phyloP scores from a whole-genome alignment of 441 rosid species.

The Hura crepitans region DNA sequence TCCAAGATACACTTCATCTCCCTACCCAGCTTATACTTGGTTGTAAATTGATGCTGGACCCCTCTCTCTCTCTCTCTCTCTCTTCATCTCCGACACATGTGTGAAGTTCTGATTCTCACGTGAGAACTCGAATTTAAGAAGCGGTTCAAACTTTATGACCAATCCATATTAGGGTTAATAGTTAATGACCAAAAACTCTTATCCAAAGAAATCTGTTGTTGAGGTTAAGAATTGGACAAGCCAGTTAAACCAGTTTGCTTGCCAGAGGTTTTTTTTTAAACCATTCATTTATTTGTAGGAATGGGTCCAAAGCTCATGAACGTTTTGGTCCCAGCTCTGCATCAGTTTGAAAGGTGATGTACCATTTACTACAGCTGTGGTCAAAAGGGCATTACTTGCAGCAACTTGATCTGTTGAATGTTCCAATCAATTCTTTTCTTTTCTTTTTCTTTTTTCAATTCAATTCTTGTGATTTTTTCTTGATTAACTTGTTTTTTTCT shows the following conservation, averaged over 20 bases:
- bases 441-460: no score
- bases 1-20: conserved; percentile 32
- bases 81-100: no score
- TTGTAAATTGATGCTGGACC: conserved; percentile 24
- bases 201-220: no score
- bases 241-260: conserved; percentile 12
- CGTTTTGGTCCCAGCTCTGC: conserved; percentile 13
- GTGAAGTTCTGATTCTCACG: no score
- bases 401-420: background rate
- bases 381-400: background rate
- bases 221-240: background rate
- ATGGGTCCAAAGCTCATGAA: conserved; percentile 12
- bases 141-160: conserved; percentile 27
- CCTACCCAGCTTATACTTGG: conserved; percentile 21
- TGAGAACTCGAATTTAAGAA: no score
- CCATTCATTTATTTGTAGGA: background rate
- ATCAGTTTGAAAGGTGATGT: conserved; percentile 16
- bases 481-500: no score
- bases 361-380: conserved; percentile 1
- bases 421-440: no score
- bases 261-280: no score
- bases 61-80: conserved; percentile 19
- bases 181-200: no score
- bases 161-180: no score
- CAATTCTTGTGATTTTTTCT: no score